Percentiles rank a stretch among this genome's conserved stretches.
Evolutionary conservation across 345 rosid species (phyloP).

Genomic region (Lumnitzera racemosa): DNA sequence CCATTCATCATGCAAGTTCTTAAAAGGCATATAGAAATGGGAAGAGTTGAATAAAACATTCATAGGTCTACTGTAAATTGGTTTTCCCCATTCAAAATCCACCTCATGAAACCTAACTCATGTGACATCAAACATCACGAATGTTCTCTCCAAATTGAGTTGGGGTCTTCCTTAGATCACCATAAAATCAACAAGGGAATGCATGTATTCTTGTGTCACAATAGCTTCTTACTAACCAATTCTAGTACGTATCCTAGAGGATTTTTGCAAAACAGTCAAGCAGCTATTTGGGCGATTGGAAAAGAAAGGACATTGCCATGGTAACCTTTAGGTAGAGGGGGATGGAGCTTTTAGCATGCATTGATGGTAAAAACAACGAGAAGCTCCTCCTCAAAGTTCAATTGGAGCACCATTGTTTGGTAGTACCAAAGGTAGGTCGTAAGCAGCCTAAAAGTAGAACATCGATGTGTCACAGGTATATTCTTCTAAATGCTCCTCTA

Average conservation of each 20-base stretch:
- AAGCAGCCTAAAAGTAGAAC: constrained; percentile 32
- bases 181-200: constrained; percentile 40
- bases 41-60: constrained; percentile 31
- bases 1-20: constrained; percentile 26
- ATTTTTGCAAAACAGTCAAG: constrained; percentile 24
- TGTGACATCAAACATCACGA: constrained; percentile 32
- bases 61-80: constrained; percentile 38
- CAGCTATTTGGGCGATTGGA: constrained; percentile 29
- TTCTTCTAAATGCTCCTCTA: too few relatives aligned
- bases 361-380: constrained; percentile 33
- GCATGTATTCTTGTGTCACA: constrained; percentile 47
- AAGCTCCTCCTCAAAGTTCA: constrained; percentile 38
- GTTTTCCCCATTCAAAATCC: constrained; percentile 51
- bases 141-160: constrained; percentile 18
- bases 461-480: neutral
- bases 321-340: constrained; percentile 35
- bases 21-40: constrained; percentile 23
- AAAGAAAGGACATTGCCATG: constrained; percentile 41
- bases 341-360: constrained; percentile 32
- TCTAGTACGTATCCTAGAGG: constrained; percentile 43
- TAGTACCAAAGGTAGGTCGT: constrained; percentile 52
- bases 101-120: constrained; percentile 21
- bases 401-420: constrained; percentile 38
- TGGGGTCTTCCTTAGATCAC: constrained; percentile 37
- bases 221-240: constrained; percentile 27